Percentiles rank a stretch among this genome's conserved stretches.
phyloP scores from a whole-genome alignment of 1,284 basidiomycete species.

The Psilocybe mexicana region DNA sequence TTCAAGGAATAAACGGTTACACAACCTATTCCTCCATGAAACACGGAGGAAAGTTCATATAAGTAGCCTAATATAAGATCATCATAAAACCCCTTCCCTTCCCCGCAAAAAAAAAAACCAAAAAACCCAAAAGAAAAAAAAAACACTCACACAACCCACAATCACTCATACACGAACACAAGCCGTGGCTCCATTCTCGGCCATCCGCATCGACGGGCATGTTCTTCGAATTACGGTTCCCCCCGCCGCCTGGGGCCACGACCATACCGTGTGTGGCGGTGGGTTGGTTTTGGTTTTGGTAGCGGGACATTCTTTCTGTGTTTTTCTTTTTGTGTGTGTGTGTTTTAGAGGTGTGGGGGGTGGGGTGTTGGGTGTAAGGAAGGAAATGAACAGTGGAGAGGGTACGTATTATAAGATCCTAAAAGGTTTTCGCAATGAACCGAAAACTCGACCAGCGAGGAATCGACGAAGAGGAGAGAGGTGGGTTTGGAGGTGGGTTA shows the following conservation, averaged over 20 bases:
- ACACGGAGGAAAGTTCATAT: too few relatives aligned
- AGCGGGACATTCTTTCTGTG: constrained; percentile 17
- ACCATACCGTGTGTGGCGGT: constrained; percentile 30
- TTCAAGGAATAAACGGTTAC: too few relatives aligned
- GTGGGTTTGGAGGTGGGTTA: too few relatives aligned
- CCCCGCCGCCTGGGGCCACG: constrained; percentile 29
- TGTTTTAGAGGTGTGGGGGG: too few relatives aligned
- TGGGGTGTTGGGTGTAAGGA: neutral
- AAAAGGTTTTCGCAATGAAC: neutral
- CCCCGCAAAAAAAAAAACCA: neutral
- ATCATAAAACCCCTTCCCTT: too few relatives aligned
- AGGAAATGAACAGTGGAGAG: neutral
- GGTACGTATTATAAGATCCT: too few relatives aligned
- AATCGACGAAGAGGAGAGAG: constrained; percentile 4
- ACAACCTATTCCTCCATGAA: too few relatives aligned
- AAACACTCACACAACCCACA: constrained; percentile 40
- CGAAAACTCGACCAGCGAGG: constrained; percentile 24
- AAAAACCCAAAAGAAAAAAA: neutral
- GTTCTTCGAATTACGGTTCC: constrained; percentile 43
- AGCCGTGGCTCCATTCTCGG: constrained; percentile 47
- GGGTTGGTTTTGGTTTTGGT: constrained; percentile 24
- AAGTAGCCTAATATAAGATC: too few relatives aligned
- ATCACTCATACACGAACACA: constrained; percentile 39
- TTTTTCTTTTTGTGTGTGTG: neutral
- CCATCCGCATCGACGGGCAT: constrained; percentile 38